Conservation (phyloP, 495 filamentous ascomycete genomes). For the Xylaria venustula region DNA sequence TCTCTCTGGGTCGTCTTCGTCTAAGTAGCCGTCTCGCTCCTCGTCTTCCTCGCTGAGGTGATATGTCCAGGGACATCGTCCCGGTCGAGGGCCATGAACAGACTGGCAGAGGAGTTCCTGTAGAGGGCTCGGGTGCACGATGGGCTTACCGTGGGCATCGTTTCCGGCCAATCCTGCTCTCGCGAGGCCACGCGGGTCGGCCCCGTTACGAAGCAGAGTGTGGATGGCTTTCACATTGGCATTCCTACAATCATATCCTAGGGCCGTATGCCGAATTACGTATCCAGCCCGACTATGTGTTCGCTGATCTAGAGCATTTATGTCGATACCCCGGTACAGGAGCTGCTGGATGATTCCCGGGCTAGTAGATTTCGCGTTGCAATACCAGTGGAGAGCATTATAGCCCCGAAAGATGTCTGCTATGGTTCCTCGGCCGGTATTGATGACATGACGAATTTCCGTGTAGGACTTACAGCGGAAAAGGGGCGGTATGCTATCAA, state of each 20-base stretch:
- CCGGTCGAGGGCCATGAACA: neutral
- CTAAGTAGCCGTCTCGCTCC: neutral
- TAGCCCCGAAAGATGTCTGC: slow-evolving; percentile 2
- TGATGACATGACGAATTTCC: neutral
- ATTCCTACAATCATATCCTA: neutral
- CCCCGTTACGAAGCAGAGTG: neutral
- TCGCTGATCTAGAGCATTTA: slow-evolving; percentile 1
- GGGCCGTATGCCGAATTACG: neutral
- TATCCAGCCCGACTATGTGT: neutral
- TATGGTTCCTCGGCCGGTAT: neutral
- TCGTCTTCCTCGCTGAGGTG: slow-evolving; percentile 3
- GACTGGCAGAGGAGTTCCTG: slow-evolving; percentile 2
- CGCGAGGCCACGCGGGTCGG: neutral
- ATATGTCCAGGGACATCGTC: neutral
- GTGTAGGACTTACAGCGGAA: neutral
- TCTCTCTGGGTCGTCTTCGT: neutral
- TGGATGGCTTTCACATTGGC: neutral
- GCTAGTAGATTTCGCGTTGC: slow-evolving; percentile 9
- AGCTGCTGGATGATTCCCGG: slow-evolving; percentile 1
- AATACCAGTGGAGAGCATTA: slow-evolving; percentile 9
- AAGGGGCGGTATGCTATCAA: neutral
- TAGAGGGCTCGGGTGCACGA: neutral
- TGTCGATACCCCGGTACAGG: neutral
- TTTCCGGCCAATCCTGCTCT: neutral
- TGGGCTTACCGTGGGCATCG: neutral